These are phyloP conservation scores for Achaetomium macrosporum DNA, from an alignment of 2,329 filamentous ascomycete genomes.

Conservation along the genomic window DNA sequence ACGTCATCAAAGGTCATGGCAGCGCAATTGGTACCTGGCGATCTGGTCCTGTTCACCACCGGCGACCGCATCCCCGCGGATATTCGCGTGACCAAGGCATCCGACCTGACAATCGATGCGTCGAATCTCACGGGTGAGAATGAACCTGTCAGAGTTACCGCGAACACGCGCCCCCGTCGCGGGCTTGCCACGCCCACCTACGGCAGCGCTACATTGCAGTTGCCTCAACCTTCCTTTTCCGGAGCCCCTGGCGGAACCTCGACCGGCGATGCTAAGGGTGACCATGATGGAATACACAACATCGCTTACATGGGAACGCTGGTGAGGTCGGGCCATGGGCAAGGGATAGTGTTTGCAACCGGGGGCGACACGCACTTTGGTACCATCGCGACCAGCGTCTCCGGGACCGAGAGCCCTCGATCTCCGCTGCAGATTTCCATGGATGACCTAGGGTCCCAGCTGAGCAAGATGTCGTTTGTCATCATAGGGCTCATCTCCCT, in stretches of 20 bases:
- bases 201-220: constrained; percentile 28
- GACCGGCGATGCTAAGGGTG: constrained; percentile 60
- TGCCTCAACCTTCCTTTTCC: constrained; percentile 31
- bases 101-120: constrained; percentile 89
- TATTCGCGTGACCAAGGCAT: constrained; percentile 84
- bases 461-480: constrained; percentile 93
- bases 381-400: constrained; percentile 88
- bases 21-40: constrained; percentile 80
- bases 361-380: constrained; percentile 93
- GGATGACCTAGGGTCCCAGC: constrained; percentile 92
- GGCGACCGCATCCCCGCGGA: constrained; percentile 96
- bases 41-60: constrained; percentile 88
- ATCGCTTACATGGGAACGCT: constrained; percentile 98
- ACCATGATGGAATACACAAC: constrained; percentile 64
- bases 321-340: constrained; percentile 89
- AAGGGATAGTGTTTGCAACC: constrained; percentile 95
- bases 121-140: constrained; percentile 97
- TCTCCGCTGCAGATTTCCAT: constrained; percentile 93
- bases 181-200: constrained; percentile 23
- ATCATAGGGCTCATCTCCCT: constrained; percentile 92
- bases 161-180: constrained; percentile 47
- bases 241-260: constrained; percentile 47
- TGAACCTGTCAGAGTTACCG: constrained; percentile 76
- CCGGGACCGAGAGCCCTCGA: constrained; percentile 89
- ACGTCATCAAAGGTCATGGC: constrained; percentile 82